These are phyloP conservation scores for Fusarium xylarioides DNA, from an alignment of 2,329 filamentous ascomycete species.

Conservation along the genomic window DNA sequence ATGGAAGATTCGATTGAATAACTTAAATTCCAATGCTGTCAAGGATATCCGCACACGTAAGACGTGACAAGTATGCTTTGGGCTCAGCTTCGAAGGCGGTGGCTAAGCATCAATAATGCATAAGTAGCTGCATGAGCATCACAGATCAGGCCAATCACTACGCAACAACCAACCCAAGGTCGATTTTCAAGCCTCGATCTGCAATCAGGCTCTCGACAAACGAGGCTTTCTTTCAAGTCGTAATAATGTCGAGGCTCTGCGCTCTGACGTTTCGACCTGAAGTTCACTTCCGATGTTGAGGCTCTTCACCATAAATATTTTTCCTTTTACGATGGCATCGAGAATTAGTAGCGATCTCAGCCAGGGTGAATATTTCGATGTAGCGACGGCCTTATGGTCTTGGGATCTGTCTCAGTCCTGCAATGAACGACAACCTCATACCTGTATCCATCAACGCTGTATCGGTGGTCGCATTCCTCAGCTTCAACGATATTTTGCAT, in stretches of 20 bases:
- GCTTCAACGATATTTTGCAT: neutral
- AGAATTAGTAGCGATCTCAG: neutral
- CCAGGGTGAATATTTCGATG: neutral
- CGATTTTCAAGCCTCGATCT: neutral
- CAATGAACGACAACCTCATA: neutral
- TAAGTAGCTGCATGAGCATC: neutral
- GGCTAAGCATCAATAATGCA: neutral
- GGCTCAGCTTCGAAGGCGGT: neutral
- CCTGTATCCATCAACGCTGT: neutral
- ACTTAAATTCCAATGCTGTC: rapidly evolving
- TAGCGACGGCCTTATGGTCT: neutral
- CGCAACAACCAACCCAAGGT: no score
- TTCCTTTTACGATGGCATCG: neutral
- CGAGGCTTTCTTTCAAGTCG: neutral
- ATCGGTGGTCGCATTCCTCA: neutral
- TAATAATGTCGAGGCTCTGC: neutral
- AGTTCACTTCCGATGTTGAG: neutral
- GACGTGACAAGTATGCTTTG: neutral
- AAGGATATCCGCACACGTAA: neutral
- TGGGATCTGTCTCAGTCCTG: neutral
- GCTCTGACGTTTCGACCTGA: no score
- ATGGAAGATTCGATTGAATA: rapidly evolving
- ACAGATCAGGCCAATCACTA: neutral
- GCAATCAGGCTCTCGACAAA: neutral
- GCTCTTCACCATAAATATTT: rapidly evolving